A percentile compares a stretch with the other conserved stretches of the same genome.
These are phyloP conservation scores for Delitschia confertaspora DNA, from an alignment of 495 filamentous ascomycete genomes.

Conservation along the genomic window DNA sequence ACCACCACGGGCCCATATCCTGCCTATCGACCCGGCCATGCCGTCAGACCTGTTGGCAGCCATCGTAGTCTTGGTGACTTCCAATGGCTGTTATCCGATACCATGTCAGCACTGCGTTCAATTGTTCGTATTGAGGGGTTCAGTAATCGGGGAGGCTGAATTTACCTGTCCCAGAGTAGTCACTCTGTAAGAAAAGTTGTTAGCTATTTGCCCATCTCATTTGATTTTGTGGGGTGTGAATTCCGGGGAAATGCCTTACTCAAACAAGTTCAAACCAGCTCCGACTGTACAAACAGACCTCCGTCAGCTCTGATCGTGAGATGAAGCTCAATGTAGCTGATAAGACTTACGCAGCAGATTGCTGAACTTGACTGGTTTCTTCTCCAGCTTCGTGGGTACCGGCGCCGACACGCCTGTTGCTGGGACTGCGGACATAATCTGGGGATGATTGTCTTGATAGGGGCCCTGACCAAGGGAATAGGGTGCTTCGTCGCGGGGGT, in stretches of 20 bases:
- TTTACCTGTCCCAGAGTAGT: slow-evolving; percentile 75
- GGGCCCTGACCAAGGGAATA: slow-evolving; percentile 37
- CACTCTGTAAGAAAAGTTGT: slow-evolving; percentile 46
- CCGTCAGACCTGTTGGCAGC: slow-evolving; percentile 88
- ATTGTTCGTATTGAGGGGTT: neutral
- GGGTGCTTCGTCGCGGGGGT: slow-evolving; percentile 63
- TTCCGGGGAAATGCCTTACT: slow-evolving; percentile 63
- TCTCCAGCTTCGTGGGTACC: slow-evolving; percentile 64
- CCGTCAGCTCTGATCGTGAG: slow-evolving; percentile 15
- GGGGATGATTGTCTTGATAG: slow-evolving; percentile 15
- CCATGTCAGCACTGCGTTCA: slow-evolving; percentile 5
- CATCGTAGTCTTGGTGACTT: slow-evolving; percentile 99
- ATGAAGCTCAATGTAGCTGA: neutral
- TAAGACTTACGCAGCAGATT: slow-evolving; percentile 68
- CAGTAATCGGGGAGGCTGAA: neutral
- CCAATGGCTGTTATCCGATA: slow-evolving; percentile 58
- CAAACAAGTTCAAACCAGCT: slow-evolving; percentile 95
- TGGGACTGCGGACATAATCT: slow-evolving; percentile 26
- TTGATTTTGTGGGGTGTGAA: neutral
- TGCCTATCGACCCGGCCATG: slow-evolving; percentile 68
- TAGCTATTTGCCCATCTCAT: slow-evolving; percentile 13
- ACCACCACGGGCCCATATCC: slow-evolving; percentile 92
- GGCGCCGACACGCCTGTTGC: slow-evolving; percentile 37
- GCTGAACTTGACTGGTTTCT: slow-evolving; percentile 99
- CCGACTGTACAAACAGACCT: slow-evolving; percentile 49